Conservation (phyloP, 2,329 filamentous ascomycete species). For the Plectosphaerella sp. region DNA sequence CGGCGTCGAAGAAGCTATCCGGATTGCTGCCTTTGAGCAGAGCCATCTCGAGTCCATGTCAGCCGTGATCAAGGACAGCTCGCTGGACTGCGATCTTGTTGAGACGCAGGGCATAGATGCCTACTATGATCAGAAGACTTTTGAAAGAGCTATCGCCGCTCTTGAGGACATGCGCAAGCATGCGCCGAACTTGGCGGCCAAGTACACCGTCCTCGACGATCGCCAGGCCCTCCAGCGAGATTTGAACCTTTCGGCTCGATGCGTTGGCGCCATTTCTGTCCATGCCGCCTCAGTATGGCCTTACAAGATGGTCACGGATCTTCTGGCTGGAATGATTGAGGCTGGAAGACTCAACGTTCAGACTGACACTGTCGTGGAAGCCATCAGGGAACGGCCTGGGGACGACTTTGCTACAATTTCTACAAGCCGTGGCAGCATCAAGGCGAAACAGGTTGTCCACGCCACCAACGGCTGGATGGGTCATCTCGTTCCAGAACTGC, state of each 20-base stretch:
- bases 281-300: slow-evolving; percentile 16
- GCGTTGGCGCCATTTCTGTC: slow-evolving; percentile 10
- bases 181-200: slow-evolving; percentile 7
- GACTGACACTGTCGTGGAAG: slow-evolving; percentile 13
- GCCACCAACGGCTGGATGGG: slow-evolving; percentile 20
- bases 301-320: slow-evolving; percentile 15
- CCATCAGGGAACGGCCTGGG: slow-evolving; percentile 3
- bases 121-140: slow-evolving; percentile 10
- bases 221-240: slow-evolving; percentile 1
- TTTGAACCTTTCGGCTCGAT: slow-evolving; percentile 7
- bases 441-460: slow-evolving; percentile 14
- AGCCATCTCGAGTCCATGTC: slow-evolving; percentile 7
- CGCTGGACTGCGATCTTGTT: slow-evolving; percentile 9
- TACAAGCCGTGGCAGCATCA: slow-evolving; percentile 15
- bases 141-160: slow-evolving; percentile 10
- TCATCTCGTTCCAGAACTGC: slow-evolving; percentile 16
- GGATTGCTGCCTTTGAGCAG: slow-evolving; percentile 7
- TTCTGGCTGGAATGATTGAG: neutral
- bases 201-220: slow-evolving; percentile 8
- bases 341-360: slow-evolving; percentile 13
- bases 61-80: neutral
- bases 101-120: slow-evolving; percentile 6
- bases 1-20: slow-evolving; percentile 7
- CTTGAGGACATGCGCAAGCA: slow-evolving; percentile 12
- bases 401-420: slow-evolving; percentile 8